phyloP scores from a whole-genome alignment of 2,329 filamentous ascomycete genomes.

The Pseudopyrenochaeta lycopersici region DNA sequence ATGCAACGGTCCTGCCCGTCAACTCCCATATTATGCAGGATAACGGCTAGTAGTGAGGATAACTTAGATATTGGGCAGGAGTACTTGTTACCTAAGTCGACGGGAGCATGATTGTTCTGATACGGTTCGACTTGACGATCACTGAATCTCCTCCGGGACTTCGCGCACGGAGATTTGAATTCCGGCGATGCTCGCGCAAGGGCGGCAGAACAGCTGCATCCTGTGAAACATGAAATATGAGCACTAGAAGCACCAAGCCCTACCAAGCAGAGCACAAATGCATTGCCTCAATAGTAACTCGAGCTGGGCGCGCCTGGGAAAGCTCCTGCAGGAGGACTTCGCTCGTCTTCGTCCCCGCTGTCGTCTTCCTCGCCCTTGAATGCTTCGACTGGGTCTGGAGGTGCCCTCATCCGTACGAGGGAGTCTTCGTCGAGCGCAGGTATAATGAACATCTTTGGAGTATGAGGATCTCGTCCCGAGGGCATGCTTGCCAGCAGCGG shows the following conservation, averaged over 20 bases:
- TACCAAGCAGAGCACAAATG: background rate
- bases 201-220: background rate
- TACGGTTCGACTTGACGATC: background rate
- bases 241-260: background rate
- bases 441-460: constrained; percentile 71
- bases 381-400: constrained; percentile 59
- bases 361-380: constrained; percentile 49
- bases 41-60: constrained; percentile 5
- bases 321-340: constrained; percentile 39
- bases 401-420: constrained; percentile 67
- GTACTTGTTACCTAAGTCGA: constrained; percentile 1
- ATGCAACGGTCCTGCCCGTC: constrained; percentile 6
- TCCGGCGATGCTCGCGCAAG: background rate
- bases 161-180: background rate
- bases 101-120: background rate
- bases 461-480: constrained; percentile 86
- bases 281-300: constrained; percentile 40
- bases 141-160: background rate
- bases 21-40: constrained; percentile 2
- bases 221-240: background rate
- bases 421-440: constrained; percentile 71
- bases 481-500: constrained; percentile 82
- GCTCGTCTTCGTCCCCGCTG: constrained; percentile 47
- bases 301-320: constrained; percentile 45
- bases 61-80: constrained; percentile 1